Percentiles rank a stretch among this genome's conserved stretches.
phyloP scores from a whole-genome alignment of 108 stramenopile species.

The Pseudonitzschia delicatissima region DNA sequence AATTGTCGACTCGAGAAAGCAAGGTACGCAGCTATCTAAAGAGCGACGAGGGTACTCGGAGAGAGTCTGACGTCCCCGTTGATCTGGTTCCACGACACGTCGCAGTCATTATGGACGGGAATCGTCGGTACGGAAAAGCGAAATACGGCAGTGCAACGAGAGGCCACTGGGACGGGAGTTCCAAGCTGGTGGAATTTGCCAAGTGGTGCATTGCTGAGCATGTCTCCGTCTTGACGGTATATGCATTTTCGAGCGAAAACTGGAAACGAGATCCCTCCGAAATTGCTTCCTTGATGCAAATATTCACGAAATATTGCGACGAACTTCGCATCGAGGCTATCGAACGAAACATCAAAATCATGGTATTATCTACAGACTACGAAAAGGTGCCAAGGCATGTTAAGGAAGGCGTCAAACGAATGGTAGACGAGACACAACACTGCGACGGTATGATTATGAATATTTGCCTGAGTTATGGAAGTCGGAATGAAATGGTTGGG shows the following conservation, averaged over 20 bases:
- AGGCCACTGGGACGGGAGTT: constrained; percentile 93
- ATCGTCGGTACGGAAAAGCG: constrained; percentile 89
- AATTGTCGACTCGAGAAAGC: constrained; percentile 19
- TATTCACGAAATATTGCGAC: constrained; percentile 84
- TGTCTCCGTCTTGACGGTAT: constrained; percentile 84
- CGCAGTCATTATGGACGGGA: constrained; percentile 99
- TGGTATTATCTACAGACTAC: constrained; percentile 75
- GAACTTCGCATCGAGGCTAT: constrained; percentile 85
- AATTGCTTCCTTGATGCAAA: constrained; percentile 56
- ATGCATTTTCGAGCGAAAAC: constrained; percentile 98
- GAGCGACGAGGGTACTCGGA: constrained; percentile 23
- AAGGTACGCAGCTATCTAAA: constrained; percentile 14
- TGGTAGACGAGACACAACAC: constrained; percentile 55
- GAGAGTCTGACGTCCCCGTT: constrained; percentile 58
- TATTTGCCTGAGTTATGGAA: constrained; percentile 93
- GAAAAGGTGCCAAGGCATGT: constrained; percentile 56
- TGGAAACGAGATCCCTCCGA: constrained; percentile 88
- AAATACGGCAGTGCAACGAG: constrained; percentile 64
- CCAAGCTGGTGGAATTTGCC: constrained; percentile 83
- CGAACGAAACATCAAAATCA: constrained; percentile 68
- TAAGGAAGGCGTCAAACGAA: constrained; percentile 37
- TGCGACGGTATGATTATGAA: constrained; percentile 75
- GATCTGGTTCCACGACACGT: constrained; percentile 63
- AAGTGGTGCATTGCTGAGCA: constrained; percentile 92
- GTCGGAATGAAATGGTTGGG: constrained; percentile 88